These are phyloP conservation scores for Colletotrichum sp. DNA, from an alignment of 2,329 filamentous ascomycete genomes.

Conservation along the genomic window DNA sequence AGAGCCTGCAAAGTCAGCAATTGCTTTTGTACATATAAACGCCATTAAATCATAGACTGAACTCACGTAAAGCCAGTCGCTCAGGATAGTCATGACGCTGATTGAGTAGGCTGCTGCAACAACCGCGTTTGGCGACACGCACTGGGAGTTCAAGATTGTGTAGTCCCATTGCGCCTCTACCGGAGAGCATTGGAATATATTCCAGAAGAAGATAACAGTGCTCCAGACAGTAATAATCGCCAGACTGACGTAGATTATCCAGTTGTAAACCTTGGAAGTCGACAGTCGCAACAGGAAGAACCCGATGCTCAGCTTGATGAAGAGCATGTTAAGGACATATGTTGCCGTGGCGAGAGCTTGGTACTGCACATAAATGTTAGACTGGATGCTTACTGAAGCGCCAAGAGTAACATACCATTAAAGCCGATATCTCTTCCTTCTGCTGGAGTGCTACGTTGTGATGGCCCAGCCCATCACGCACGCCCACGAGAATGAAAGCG, in stretches of 20 bases:
- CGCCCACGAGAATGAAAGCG: constrained; percentile 48
- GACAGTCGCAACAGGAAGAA: constrained; percentile 57
- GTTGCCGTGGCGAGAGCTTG: constrained; percentile 56
- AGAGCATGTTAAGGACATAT: constrained; percentile 60
- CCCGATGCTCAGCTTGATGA: constrained; percentile 61
- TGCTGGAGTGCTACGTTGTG: constrained; percentile 51
- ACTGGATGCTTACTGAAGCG: neutral
- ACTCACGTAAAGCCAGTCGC: constrained; percentile 59
- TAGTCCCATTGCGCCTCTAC: constrained; percentile 59
- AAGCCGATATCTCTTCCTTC: constrained; percentile 44
- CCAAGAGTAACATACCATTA: constrained; percentile 41
- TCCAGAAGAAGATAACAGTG: constrained; percentile 55
- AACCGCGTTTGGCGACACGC: constrained; percentile 48
- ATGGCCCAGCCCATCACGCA: constrained; percentile 47
- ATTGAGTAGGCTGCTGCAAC: constrained; percentile 56
- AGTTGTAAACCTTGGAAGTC: constrained; percentile 50
- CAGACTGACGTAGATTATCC: constrained; percentile 51
- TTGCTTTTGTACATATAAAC: neutral
- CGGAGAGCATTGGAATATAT: constrained; percentile 56
- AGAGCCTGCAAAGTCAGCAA: constrained; percentile 41
- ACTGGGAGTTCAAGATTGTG: constrained; percentile 46
- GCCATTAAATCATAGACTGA: neutral
- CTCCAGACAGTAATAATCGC: constrained; percentile 52
- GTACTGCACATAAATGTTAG: constrained; percentile 38
- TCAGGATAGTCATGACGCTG: constrained; percentile 56